Evolutionary conservation across 2,329 filamentous ascomycete genomes (phyloP), one percentile per base, ranked within the genome.

Genomic region (Colletotrichum sp.): DNA sequence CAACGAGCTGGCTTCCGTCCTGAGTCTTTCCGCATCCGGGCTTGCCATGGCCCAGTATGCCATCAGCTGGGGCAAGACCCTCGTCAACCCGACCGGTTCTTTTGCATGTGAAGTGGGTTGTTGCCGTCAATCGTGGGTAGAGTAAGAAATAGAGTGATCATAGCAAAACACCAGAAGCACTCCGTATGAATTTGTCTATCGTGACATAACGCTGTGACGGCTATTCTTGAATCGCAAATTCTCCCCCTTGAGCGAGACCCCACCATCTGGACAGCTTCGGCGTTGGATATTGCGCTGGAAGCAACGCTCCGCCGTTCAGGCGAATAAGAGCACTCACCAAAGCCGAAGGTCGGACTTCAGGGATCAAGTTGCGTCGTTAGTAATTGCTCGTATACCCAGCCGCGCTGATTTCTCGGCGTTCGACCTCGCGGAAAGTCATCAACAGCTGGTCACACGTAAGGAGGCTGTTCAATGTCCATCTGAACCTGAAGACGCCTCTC

Each of bases 201-300:
- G 7, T 55, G 48, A 3, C 98, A 99, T 85, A 97, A 96, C 80
- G 97, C 99, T 81, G 92, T 98, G 30, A 94, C 96, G 1, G 93
- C 93, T 6, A 99, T 99, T 74, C 91, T 99, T 32, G 96, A 99
- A 83, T 90, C 93, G 4, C 89, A 91, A 24, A 89, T 95, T 7
- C 89, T 99, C 21, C 94, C 95, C 0, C 84, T 89, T 1, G 94
- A 97, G 82, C 89, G 89, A 59, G 94, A 96, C 78, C 86, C 92
- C 1, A 89, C 87, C 6, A 88, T 91, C 89, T 94, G 43, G 95
- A 98, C 83, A 94, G 92, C 78, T 99, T 94, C 82, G 91, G 96
- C 7, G 95, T 95, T 30, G 97, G 97, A 4, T 34, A 34, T 34
- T 6, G 32, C 32, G 32, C 32, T 34, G 32, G 32, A 34, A 34